Evolutionary conservation across 2,329 filamentous ascomycete species (phyloP).

Genomic region (Sphaerulina vaccinii): DNA sequence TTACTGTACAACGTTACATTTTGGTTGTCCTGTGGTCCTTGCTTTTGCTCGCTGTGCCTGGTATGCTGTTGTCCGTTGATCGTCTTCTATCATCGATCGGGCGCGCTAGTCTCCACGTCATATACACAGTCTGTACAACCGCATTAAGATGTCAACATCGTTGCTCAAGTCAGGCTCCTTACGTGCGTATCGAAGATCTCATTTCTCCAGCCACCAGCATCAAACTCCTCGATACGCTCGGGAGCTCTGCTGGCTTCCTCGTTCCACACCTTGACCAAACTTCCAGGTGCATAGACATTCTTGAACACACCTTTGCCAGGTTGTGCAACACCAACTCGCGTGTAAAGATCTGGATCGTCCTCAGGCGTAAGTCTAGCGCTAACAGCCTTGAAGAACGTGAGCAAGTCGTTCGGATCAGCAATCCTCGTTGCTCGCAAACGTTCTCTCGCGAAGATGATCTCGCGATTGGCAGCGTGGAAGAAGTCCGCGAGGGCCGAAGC

Average conservation of each 20-base stretch:
- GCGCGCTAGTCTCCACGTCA: too few species aligned
- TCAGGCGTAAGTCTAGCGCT: slow-evolving; percentile 70
- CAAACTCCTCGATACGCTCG: slow-evolving; percentile 73
- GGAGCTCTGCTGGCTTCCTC: slow-evolving; percentile 69
- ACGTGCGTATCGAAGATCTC: slow-evolving; percentile 65
- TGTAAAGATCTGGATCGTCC: slow-evolving; percentile 73
- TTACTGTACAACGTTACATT: not conserved
- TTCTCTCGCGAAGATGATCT: slow-evolving; percentile 83
- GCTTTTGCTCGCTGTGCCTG: not conserved
- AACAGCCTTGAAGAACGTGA: slow-evolving; percentile 80
- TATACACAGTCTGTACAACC: too few species aligned
- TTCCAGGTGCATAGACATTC: slow-evolving; percentile 83
- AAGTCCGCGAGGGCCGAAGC: slow-evolving; percentile 67
- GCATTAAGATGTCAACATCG: too few species aligned
- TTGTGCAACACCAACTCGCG: slow-evolving; percentile 67
- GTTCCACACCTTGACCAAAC: slow-evolving; percentile 85
- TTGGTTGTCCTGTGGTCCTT: not conserved
- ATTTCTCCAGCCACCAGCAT: slow-evolving; percentile 75
- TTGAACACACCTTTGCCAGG: slow-evolving; percentile 68
- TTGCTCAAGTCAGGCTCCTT: slow-evolving; percentile 28
- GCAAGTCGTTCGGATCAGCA: slow-evolving; percentile 72
- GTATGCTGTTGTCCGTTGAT: not conserved
- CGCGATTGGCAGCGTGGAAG: slow-evolving; percentile 74
- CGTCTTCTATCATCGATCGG: not conserved
- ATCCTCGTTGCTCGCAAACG: slow-evolving; percentile 82